Base-by-base conservation (phyloP, 179 eudicot species). In the Gypsophila paniculata region DNA sequence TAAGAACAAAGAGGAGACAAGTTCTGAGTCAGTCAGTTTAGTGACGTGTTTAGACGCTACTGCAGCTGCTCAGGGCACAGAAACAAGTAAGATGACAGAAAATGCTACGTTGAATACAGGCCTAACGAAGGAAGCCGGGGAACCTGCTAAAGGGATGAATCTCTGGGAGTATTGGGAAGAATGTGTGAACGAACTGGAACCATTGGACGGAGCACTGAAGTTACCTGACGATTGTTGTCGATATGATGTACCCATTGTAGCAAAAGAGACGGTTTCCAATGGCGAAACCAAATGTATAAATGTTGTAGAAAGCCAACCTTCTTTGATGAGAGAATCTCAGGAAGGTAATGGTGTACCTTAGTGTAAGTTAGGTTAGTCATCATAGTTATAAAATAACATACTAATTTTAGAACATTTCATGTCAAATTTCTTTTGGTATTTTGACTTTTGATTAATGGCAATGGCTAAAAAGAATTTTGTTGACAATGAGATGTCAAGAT, bases 251-350 rank as follows among this genome's bases (percentile, higher is more conserved):
- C 62, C 69, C 54, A 19, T 49, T 29, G 63, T 69, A 68, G 64
- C 8, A 22, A 75, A 58, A 64, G 74, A 69, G 51, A 59, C 18
- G 58, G 74, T 21, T 54, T 72, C 74, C 67, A n/a, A 44, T 46
- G 39, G 39, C 61, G 71, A 68, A 67, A 54, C 61, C 55, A 23
- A 68, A 48, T 59, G 7, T 79, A 73, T 64, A 76, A 62, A 59
- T 68, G 74, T 62, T 68, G 59, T 21, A 69, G 62, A 79, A 62
- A 76, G 72, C 48, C 76, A 68, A 74, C 71, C 62, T 68, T 69
- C 82, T 72, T 34, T 68, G 76, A 62, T 68, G 22, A 54, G 76
- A 61, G 66, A 58, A 67, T 79, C 79, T 61, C 74, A 76, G 75
- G 71, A 76, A 72, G 83, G 64, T 63, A 72, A 61, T 76, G 77